Evolutionary conservation across 2,329 filamentous ascomycete genomes (phyloP), one percentile per base, ranked within the genome.

Genomic region (Lasiodiplodia citricola): DNA sequence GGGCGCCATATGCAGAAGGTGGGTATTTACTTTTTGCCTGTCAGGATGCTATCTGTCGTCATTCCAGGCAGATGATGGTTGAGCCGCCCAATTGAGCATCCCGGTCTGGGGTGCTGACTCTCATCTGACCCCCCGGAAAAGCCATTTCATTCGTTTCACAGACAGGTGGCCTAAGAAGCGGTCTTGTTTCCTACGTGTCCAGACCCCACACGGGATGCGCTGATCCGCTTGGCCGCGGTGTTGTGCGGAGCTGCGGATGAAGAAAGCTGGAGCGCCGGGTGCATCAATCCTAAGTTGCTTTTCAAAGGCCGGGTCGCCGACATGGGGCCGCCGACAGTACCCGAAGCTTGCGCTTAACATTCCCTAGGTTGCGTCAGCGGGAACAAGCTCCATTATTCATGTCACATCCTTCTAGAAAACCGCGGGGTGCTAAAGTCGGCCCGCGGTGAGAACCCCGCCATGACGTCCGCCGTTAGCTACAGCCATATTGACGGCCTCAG

Each of bases 381-480:
- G 16, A 64, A 5, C 44, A 38, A 60, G 44, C 60, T 52, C 44
- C 58, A 63, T 63, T 63, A 63, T 51, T 63, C 58, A 38, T 64
- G 60, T 64, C 60, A 64, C 47, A 28, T 16, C 31, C 38, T 64
- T 52, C 47, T 52, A 52, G 60, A 64, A 52, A 31, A 64, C 18
- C 47, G 47, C 35, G 28, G 60, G n/a, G 28, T 64, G 31, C 60
- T 25, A 25, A 54, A 37, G 60, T 52, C 60, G 60, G 47, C 11
- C 44, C 60, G 60, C 60, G 47, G 60, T n/a, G 10, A 64, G n/a
- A 64, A 52, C 60, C 60, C 60, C 60, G 60, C 60, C 60, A 64
- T 63, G 60, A 52, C 60, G 47, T 64, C 23, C 25, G 13, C 28
- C 21, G 44, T 47, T 37, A 52, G 47, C 2, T 31, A 14, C 8